phyloP scores from a whole-genome alignment of 257 asterid genomes.

The Solanum piurae region DNA sequence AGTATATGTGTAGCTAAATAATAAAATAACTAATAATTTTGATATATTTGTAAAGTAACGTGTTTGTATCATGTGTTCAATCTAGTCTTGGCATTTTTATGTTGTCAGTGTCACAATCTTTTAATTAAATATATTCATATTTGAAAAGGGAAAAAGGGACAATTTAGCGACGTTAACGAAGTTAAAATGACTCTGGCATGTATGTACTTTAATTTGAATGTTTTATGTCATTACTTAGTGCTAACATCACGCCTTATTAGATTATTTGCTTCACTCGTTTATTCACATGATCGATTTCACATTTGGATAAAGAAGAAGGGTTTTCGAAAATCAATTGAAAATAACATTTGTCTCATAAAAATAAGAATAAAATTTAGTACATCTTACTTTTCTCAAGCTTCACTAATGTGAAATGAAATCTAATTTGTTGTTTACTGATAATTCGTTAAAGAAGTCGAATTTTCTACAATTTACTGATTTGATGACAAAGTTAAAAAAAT shows the following conservation, averaged over 20 bases:
- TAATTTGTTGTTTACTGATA: background rate
- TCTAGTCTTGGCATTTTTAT: background rate
- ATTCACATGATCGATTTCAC: background rate
- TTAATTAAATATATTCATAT: background rate
- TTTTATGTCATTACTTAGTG: background rate
- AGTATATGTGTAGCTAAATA: background rate
- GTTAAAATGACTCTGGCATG: background rate
- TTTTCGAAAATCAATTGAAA: background rate
- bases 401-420: background rate
- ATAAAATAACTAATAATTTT: too few relatives aligned
- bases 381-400: background rate
- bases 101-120: background rate
- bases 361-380: background rate
- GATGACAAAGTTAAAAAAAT: background rate
- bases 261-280: background rate
- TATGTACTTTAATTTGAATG: background rate
- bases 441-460: background rate
- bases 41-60: background rate
- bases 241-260: background rate
- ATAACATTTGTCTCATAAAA: background rate
- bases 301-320: background rate
- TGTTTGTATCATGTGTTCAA: background rate
- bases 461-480: background rate
- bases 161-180: background rate
- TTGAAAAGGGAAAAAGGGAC: background rate